A percentile compares a stretch with the other conserved stretches of the same genome.
Evolutionary conservation across 2,329 filamentous ascomycete species (phyloP).

Genomic region (Albifimbria verrucaria): DNA sequence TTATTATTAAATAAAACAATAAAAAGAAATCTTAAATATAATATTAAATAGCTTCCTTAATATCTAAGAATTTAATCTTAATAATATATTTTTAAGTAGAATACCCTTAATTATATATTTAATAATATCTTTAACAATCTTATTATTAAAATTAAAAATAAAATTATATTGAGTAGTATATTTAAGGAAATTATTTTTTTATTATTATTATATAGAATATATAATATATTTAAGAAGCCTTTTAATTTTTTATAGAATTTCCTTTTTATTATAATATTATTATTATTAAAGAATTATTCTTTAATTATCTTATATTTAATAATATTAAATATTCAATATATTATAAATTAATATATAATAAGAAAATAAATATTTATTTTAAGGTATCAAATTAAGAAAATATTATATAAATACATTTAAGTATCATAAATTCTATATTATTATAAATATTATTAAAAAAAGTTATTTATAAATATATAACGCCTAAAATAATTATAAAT

Average conservation of each 20-base stretch:
- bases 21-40: not conserved
- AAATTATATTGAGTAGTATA: not conserved
- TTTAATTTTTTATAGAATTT: not conserved
- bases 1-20: not conserved
- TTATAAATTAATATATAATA: slow-evolving; percentile 2
- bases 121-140: not conserved
- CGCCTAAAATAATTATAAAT: not conserved
- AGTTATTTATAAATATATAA: not conserved
- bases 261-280: not conserved
- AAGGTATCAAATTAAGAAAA: not conserved
- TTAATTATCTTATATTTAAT: not conserved
- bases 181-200: not conserved
- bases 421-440: not conserved
- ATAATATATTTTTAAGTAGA: not conserved
- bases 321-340: slow-evolving; percentile 5
- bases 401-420: not conserved
- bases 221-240: not conserved
- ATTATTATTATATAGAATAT: not conserved
- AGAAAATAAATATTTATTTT: not conserved
- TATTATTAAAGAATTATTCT: not conserved
- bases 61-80: not conserved
- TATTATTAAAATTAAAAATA: not conserved
- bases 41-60: not conserved
- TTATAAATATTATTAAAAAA: not conserved
- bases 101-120: not conserved